Evolutionary conservation across 2,329 filamentous ascomycete genomes (phyloP).

Genomic region (Microcyclospora tardicrescens): DNA sequence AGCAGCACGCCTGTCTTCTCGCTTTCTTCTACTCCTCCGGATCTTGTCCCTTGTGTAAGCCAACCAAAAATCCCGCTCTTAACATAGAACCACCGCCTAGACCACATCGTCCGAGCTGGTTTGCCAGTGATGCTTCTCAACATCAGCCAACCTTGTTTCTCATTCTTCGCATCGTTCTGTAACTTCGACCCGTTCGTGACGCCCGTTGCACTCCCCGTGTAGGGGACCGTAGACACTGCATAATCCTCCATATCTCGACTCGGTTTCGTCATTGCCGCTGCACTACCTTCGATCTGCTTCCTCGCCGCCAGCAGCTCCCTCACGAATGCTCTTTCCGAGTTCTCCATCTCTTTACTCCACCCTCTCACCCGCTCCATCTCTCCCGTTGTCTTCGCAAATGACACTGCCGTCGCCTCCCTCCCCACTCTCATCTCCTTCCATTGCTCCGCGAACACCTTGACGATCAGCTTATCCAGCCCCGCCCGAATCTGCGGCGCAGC

Average conservation of each 20-base stretch:
- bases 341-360: constrained; percentile 91
- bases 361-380: constrained; percentile 88
- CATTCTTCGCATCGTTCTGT: constrained; percentile 34
- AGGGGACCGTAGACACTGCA: constrained; percentile 76
- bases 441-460: constrained; percentile 71
- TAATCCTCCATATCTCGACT: constrained; percentile 92
- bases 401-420: constrained; percentile 48
- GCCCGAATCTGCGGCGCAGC: constrained; percentile 74
- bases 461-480: constrained; percentile 72
- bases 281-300: constrained; percentile 67
- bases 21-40: constrained; percentile 79
- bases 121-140: constrained; percentile 72
- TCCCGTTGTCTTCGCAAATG: constrained; percentile 52
- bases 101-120: constrained; percentile 79
- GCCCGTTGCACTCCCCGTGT: constrained; percentile 48
- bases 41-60: constrained; percentile 68
- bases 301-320: constrained; percentile 67
- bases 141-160: constrained; percentile 95
- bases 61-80: constrained; percentile 94
- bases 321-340: constrained; percentile 70
- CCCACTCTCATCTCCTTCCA: constrained; percentile 74
- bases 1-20: constrained; percentile 92
- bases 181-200: constrained; percentile 40
- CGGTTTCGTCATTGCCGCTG: constrained; percentile 58
- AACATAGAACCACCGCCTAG: constrained; percentile 88